phyloP scores from a whole-genome alignment of 1,284 basidiomycete species.

The Anthracocystis setariae region DNA sequence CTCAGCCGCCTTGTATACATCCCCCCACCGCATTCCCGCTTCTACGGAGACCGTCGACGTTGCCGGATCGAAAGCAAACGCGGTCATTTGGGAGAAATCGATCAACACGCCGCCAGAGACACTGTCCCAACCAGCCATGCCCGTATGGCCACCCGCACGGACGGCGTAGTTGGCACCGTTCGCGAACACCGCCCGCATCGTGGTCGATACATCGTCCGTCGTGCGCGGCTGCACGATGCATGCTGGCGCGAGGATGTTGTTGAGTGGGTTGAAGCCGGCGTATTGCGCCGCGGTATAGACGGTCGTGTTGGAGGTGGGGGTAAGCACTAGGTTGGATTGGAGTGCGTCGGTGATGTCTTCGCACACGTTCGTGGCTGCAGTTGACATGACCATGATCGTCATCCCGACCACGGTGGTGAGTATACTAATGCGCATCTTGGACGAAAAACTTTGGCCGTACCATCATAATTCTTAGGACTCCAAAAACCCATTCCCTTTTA shows the following conservation, averaged over 20 bases:
- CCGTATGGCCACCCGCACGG: constrained; percentile 50
- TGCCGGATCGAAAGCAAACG: constrained; percentile 16
- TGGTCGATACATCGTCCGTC: constrained; percentile 4
- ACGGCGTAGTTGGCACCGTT: constrained; percentile 37
- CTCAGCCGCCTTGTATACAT: constrained; percentile 29
- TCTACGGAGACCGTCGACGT: constrained; percentile 13
- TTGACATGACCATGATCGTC: neutral
- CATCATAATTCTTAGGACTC: no score
- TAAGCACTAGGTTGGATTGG: neutral
- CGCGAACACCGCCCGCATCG: constrained; percentile 16
- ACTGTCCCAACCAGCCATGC: constrained; percentile 45
- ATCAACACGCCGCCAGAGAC: constrained; percentile 34
- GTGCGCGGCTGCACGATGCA: constrained; percentile 36
- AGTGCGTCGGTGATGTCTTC: neutral
- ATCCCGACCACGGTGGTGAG: neutral
- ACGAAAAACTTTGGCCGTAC: no score
- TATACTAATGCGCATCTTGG: no score
- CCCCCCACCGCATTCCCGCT: constrained; percentile 40
- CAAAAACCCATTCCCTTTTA: no score
- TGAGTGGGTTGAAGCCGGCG: constrained; percentile 29
- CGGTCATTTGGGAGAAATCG: constrained; percentile 30
- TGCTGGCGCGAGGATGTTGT: constrained; percentile 21
- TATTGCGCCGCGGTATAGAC: constrained; percentile 12
- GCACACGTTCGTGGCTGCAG: neutral
- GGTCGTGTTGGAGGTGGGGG: constrained; percentile 5